Conservation (phyloP, 257 asterid species). For the Schizonepeta tenuifolia region DNA sequence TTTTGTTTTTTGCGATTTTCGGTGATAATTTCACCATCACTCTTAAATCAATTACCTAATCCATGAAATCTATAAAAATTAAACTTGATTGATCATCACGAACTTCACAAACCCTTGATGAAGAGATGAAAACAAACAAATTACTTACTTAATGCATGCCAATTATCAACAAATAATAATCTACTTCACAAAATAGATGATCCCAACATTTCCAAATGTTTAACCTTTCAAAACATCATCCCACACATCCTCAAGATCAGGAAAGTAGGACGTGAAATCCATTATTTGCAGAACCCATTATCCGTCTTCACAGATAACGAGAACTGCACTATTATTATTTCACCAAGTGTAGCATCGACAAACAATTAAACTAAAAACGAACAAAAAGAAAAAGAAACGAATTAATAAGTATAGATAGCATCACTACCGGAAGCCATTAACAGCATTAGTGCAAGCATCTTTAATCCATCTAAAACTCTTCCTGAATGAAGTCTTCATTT, state of each 20-base stretch:
- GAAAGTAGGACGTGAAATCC: neutral
- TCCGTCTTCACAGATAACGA: neutral
- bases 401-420: neutral
- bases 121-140: too few relatives aligned
- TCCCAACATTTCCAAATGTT: neutral
- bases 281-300: neutral
- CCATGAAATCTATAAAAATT: too few relatives aligned
- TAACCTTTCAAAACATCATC: neutral
- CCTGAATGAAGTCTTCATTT: constrained; percentile 69
- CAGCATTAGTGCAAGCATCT: constrained; percentile 52
- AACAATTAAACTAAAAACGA: neutral
- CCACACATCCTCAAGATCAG: too few relatives aligned
- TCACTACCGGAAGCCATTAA: constrained; percentile 76
- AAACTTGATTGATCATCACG: neutral
- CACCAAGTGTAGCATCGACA: neutral
- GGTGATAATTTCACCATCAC: neutral
- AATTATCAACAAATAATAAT: too few relatives aligned
- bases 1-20: neutral
- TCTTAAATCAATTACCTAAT: too few relatives aligned
- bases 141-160: too few relatives aligned
- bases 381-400: too few relatives aligned
- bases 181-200: neutral
- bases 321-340: neutral
- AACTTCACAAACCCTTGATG: too few relatives aligned
- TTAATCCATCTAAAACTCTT: constrained; percentile 89